Percentiles rank a stretch among this genome's conserved stretches.
phyloP scores from a whole-genome alignment of 306 rosid species.

The Lathyrus sativus region DNA sequence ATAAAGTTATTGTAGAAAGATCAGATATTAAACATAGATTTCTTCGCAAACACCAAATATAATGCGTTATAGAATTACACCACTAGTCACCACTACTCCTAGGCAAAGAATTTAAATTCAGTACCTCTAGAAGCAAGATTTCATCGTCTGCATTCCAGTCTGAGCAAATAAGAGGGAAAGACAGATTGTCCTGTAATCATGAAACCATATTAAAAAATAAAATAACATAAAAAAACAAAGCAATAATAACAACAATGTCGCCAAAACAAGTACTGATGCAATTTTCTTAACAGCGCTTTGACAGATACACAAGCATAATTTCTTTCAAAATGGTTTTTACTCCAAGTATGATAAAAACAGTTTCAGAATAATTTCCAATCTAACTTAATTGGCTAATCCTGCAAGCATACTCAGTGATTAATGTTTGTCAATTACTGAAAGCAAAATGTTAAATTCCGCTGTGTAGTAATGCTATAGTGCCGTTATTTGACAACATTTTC shows the following conservation, averaged over 20 bases:
- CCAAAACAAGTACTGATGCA: constrained; percentile 18
- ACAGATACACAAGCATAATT: constrained; percentile 32
- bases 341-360: constrained; percentile 5
- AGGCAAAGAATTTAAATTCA: constrained; percentile 30
- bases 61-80: constrained; percentile 15
- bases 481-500: too few species aligned
- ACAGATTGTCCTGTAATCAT: constrained; percentile 79
- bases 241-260: constrained; percentile 20
- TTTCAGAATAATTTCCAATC: constrained; percentile 1
- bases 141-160: constrained; percentile 99
- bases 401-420: constrained; percentile 16
- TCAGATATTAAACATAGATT: constrained; percentile 14
- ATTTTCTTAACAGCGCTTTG: not conserved
- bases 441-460: too few species aligned
- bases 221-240: not conserved
- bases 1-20: constrained; percentile 27
- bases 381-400: constrained; percentile 20
- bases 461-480: too few species aligned
- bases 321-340: constrained; percentile 19
- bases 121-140: constrained; percentile 93
- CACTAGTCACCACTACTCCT: constrained; percentile 23
- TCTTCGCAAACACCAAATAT: constrained; percentile 25
- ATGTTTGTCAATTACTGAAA: not conserved
- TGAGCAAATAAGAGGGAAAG: constrained; percentile 90
- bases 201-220: constrained; percentile 35